Percentiles rank a stretch among this genome's conserved stretches.
phyloP scores from a whole-genome alignment of 2,329 filamentous ascomycete species.

The Nothophoma quercina region DNA sequence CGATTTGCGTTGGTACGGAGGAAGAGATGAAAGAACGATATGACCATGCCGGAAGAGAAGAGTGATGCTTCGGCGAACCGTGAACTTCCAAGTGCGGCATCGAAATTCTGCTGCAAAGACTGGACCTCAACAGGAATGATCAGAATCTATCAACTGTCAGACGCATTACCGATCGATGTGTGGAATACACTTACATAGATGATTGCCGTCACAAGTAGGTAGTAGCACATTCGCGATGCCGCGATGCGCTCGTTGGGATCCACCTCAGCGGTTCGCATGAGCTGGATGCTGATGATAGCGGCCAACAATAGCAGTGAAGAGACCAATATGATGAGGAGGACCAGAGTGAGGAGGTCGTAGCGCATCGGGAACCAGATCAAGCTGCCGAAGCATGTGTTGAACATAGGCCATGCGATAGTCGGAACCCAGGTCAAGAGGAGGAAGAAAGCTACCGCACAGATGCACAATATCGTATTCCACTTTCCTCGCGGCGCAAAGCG shows the following conservation, averaged over 20 bases:
- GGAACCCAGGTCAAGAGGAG: slow-evolving; percentile 66
- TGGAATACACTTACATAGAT: slow-evolving; percentile 63
- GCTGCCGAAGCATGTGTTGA: slow-evolving; percentile 70
- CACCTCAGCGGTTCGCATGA: slow-evolving; percentile 63
- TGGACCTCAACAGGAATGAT: slow-evolving; percentile 70
- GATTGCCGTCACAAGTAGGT: slow-evolving; percentile 64
- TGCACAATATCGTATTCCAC: slow-evolving; percentile 67
- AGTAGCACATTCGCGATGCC: slow-evolving; percentile 75
- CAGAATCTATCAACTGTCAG: slow-evolving; percentile 53
- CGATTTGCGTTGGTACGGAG: slow-evolving; percentile 69
- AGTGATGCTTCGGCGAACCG: slow-evolving; percentile 72
- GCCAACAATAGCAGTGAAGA: slow-evolving; percentile 60
- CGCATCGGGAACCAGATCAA: slow-evolving; percentile 72
- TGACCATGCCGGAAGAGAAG: slow-evolving; percentile 71
- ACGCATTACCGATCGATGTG: too few relatives aligned
- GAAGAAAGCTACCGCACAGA: slow-evolving; percentile 60
- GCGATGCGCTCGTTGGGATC: slow-evolving; percentile 67
- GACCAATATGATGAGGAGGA: slow-evolving; percentile 61
- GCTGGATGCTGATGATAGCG: slow-evolving; percentile 63
- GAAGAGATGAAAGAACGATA: slow-evolving; percentile 71
- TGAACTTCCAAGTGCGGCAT: slow-evolving; percentile 60
- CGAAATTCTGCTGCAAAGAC: slow-evolving; percentile 54
- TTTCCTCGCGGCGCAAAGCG: slow-evolving; percentile 67
- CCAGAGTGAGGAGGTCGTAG: slow-evolving; percentile 67
- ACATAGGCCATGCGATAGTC: slow-evolving; percentile 63